Evolutionary conservation across 495 filamentous ascomycete genomes (phyloP).

Genomic region (Penicillium daleae): DNA sequence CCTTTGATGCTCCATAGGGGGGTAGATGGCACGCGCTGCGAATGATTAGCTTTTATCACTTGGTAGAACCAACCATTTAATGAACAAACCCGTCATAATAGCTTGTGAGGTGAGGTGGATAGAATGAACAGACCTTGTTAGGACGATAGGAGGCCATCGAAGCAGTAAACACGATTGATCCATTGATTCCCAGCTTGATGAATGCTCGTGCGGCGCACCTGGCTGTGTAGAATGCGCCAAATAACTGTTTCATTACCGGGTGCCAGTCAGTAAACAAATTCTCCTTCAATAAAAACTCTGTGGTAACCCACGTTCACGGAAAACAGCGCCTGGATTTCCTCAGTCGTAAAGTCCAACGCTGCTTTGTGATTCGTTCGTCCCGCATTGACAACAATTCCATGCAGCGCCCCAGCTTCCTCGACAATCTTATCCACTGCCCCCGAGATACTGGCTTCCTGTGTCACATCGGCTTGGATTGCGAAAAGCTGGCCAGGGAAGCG

Average conservation of each 20-base stretch:
- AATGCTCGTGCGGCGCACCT: constrained; percentile 41
- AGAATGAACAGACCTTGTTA: constrained; percentile 40
- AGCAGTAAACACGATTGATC: constrained; percentile 49
- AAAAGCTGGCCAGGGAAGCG: constrained; percentile 35
- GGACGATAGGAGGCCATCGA: constrained; percentile 53
- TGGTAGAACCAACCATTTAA: background rate
- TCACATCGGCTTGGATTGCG: constrained; percentile 42
- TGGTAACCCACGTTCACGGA: constrained; percentile 33
- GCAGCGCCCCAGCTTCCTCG: constrained; percentile 34
- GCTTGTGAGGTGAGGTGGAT: too few species aligned
- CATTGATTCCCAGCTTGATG: constrained; percentile 47
- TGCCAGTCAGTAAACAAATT: too few species aligned
- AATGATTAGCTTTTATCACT: constrained; percentile 2
- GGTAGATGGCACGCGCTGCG: constrained; percentile 37
- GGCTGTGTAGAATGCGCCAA: constrained; percentile 46
- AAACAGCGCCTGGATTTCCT: constrained; percentile 47
- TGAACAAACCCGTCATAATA: background rate
- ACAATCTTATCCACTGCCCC: constrained; percentile 44
- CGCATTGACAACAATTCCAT: constrained; percentile 46
- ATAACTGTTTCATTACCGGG: constrained; percentile 27
- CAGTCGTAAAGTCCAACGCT: constrained; percentile 45
- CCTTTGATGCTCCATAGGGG: constrained; percentile 40
- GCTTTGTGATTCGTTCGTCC: constrained; percentile 52
- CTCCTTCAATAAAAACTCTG: background rate
- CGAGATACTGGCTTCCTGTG: constrained; percentile 39